Base-by-base conservation (phyloP, 805 yeast genomes). In the Danielia oregonensis region DNA sequence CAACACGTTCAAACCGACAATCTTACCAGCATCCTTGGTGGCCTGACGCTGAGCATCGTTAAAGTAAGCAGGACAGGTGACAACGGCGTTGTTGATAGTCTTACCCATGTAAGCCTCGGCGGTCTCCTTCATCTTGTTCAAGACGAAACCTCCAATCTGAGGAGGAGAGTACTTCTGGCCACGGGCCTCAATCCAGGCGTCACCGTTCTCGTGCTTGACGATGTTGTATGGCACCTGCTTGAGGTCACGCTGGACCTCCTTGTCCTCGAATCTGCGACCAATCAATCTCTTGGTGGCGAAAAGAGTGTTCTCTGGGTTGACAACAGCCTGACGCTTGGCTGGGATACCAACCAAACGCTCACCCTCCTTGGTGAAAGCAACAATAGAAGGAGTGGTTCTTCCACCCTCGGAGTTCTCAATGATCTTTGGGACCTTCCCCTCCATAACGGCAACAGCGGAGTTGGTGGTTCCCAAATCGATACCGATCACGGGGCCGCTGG, bases 81-180 rank as follows among this genome's bases (percentile, higher is more conserved):
- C 94, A 48, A 84, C 94, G 42, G 97, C 96, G 63, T 86, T 84
- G 72, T 78, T 79, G 52, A 82, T 91, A 29, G 81, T 57, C 76
- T 86, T 87, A 68, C 94, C 93, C 52, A 87, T 72, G 74, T 84
- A 82, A 46, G 86, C 81, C 69, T 87, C 96, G 48, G 97, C 96
- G 49, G 96, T 89, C 74, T 89, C 96, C 80, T 88, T 89, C 96
- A 88, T 89, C 78, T 88, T 89, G 79, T 86, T 86, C 58, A 88
- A 78, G 47, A 88, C 61, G 57, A 88, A 86, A 37, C 96, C 96
- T 57, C 96, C 96, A 52, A 88, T 85, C 68, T 88, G 96, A 40
- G 94, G 89, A 36, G 97, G 97, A 32, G 96, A 88, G 74, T 88
- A 89, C 45, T 72, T 68, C 63, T 84, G 78, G 51, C 91, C 94